Evolutionary conservation across 805 yeast species (phyloP), one percentile per base, ranked within the genome.

Genomic region (Cyberlindnera saturnus): DNA sequence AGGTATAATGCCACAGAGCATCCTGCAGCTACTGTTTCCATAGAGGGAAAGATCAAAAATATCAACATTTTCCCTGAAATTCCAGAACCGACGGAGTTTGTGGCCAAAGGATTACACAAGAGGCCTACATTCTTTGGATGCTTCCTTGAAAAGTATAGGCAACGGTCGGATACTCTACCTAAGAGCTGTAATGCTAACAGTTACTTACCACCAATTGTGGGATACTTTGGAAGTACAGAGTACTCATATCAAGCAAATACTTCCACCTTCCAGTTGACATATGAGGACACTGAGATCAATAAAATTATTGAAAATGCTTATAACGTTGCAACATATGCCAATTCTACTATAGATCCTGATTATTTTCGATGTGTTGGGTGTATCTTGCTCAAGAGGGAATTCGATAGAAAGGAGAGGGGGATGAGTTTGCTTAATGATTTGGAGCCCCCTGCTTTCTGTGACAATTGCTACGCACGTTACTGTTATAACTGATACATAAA

Each of bases 71-170:
- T 79, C 63, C 89, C 89, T 3, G 70, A 77, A 46, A 82, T 82
- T 40, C 90, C 89, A 1, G 77, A 69, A 48, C 58, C 61, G 13
- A 59, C 65, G 11, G 67, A 77, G 1, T 77, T 82, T 51, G 38
- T 69, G n/a, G 60, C 65, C 39, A 51, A 62, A 45, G 75, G 77
- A 42, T 66, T 82, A 42, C 73, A 75, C 9, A 66, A 76, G 9
- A 74, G 65, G 45, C 96, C 96, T 13, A 67, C 81, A 0, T 87
- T 88, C 62, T 84, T 89, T 57, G 96, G 97, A 5, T 90, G 96
- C 64, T 34, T 42, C 39, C 47, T 50, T 32, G 57, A 43, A 14
- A 40, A 40, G 31, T 52, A 39, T 36, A 49, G 43, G 11, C 50
- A 31, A 26, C 38, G 50, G 35, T 19, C 31, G 3, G 42, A 40